A percentile compares a stretch with the other conserved stretches of the same genome.
phyloP scores from a whole-genome alignment of 306 rosid genomes.

The Vigna radiata region DNA sequence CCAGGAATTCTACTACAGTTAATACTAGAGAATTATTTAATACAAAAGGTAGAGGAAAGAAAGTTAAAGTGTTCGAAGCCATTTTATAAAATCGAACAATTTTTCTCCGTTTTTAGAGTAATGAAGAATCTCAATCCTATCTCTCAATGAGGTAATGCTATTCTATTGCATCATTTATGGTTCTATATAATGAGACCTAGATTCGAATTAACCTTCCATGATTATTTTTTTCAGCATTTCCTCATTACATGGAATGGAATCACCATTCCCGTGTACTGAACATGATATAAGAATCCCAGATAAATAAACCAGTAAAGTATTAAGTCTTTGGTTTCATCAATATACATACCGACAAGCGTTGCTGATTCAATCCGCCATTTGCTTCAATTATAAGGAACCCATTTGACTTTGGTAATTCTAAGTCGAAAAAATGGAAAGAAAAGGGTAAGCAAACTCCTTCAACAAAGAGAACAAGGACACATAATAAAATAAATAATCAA shows the following conservation, averaged over 20 bases:
- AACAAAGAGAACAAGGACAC: slow-evolving; percentile 36
- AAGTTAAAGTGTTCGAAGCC: background rate
- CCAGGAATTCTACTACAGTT: too few relatives aligned
- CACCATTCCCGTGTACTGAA: slow-evolving; percentile 13
- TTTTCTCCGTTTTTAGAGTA: slow-evolving; percentile 21
- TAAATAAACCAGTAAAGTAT: slow-evolving; percentile 30
- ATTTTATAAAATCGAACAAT: background rate
- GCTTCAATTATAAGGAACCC: slow-evolving; percentile 97
- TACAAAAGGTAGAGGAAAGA: too few relatives aligned
- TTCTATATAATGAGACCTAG: background rate
- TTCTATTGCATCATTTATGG: slow-evolving; percentile 30
- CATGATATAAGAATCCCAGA: slow-evolving; percentile 21
- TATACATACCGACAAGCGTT: slow-evolving; percentile 86
- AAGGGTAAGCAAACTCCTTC: slow-evolving; percentile 38
- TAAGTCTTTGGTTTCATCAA: slow-evolving; percentile 32
- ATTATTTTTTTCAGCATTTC: background rate
- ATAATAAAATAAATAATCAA: slow-evolving; percentile 24
- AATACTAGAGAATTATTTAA: too few relatives aligned
- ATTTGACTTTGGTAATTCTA: slow-evolving; percentile 84
- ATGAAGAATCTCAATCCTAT: slow-evolving; percentile 14
- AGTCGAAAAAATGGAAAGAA: slow-evolving; percentile 20
- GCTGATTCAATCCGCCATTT: slow-evolving; percentile 97
- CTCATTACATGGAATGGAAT: slow-evolving; percentile 29
- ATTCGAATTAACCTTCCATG: background rate
- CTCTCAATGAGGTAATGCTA: slow-evolving; percentile 19